Conservation (phyloP, 2,329 filamentous ascomycete genomes). For the Colletotrichum higginsianum region DNA sequence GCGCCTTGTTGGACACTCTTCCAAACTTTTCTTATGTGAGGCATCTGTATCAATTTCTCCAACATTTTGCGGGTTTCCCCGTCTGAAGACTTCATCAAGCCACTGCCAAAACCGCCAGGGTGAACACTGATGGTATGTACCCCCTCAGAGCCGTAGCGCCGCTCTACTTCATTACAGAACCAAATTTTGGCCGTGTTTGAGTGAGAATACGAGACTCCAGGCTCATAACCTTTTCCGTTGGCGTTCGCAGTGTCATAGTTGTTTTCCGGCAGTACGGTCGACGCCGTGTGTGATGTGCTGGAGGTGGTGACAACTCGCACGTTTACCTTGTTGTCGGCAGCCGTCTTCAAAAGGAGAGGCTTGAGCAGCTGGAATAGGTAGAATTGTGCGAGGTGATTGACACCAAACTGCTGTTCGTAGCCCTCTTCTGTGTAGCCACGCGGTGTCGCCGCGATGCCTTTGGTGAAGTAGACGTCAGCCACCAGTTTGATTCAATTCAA, state of each 20-base stretch:
- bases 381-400: constrained; percentile 69
- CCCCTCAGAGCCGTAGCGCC: constrained; percentile 46
- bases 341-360: constrained; percentile 55
- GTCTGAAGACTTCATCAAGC: constrained; percentile 11
- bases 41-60: constrained; percentile 16
- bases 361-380: constrained; percentile 67
- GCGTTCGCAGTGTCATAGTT: constrained; percentile 51
- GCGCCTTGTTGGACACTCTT: constrained; percentile 20
- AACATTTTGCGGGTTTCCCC: constrained; percentile 10
- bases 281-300: constrained; percentile 59
- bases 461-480: no score
- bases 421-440: constrained; percentile 43
- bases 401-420: constrained; percentile 61
- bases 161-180: constrained; percentile 65
- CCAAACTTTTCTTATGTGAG: constrained; percentile 11
- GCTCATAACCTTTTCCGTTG: constrained; percentile 51
- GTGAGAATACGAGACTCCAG: constrained; percentile 59
- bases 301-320: constrained; percentile 62
- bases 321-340: constrained; percentile 54
- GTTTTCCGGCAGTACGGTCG: constrained; percentile 54
- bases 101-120: constrained; percentile 21
- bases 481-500: no score
- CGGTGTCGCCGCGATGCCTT: constrained; percentile 42
- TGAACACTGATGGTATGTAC: constrained; percentile 51
- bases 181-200: constrained; percentile 67